These are phyloP conservation scores for Thelephora ganbajun DNA, from an alignment of 768 basidiomycete species.

Conservation along the genomic window DNA sequence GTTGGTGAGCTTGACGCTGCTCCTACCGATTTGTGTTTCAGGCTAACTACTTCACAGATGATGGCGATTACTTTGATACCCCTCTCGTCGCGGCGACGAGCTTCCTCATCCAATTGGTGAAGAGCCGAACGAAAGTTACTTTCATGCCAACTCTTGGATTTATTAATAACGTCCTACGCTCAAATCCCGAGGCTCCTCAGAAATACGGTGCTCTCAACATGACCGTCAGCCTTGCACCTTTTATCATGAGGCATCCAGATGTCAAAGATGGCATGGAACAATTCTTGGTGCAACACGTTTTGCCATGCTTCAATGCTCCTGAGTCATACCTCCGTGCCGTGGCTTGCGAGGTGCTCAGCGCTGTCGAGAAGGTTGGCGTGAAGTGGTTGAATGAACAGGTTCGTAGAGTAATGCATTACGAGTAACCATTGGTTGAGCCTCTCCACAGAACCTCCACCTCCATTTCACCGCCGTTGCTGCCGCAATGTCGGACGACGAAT, in stretches of 20 bases:
- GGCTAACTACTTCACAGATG: slow-evolving; percentile 35
- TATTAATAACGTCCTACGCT: slow-evolving; percentile 59
- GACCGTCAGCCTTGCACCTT: slow-evolving; percentile 57
- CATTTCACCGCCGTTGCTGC: slow-evolving; percentile 53
- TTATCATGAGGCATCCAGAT: slow-evolving; percentile 77
- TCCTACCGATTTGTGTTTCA: background rate
- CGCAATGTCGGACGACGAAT: slow-evolving; percentile 63
- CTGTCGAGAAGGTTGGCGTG: slow-evolving; percentile 56
- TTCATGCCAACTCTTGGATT: slow-evolving; percentile 72
- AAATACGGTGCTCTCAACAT: slow-evolving; percentile 81
- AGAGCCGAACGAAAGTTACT: slow-evolving; percentile 67
- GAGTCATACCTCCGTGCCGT: slow-evolving; percentile 70
- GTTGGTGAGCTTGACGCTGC: slow-evolving; percentile 36
- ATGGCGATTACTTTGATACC: slow-evolving; percentile 66
- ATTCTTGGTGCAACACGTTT: slow-evolving; percentile 61
- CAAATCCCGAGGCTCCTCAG: slow-evolving; percentile 44
- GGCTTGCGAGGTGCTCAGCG: slow-evolving; percentile 75
- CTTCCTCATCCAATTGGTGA: slow-evolving; percentile 66
- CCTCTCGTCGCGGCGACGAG: slow-evolving; percentile 69
- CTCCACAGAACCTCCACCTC: slow-evolving; percentile 37
- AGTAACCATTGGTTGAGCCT: background rate
- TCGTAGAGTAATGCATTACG: slow-evolving; percentile 4
- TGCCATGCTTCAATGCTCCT: slow-evolving; percentile 50
- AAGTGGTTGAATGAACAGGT: slow-evolving; percentile 56
- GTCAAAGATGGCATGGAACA: slow-evolving; percentile 66